phyloP scores from a whole-genome alignment of 1,284 basidiomycete genomes.

The Chalciporus piperatoides region DNA sequence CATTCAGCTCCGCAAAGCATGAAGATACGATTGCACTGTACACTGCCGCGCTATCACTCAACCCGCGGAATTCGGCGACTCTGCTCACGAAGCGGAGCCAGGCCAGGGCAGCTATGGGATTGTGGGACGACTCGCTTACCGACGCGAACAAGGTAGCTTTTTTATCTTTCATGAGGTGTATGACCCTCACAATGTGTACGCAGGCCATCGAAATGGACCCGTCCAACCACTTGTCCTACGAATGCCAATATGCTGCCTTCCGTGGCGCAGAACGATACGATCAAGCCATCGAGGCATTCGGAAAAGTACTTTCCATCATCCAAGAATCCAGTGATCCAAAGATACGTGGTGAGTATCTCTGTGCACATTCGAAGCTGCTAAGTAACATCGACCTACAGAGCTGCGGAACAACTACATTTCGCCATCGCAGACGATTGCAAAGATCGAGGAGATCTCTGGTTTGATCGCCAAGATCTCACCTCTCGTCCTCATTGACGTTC shows the following conservation, averaged over 20 bases:
- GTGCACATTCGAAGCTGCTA: no score
- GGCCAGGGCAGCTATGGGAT: background rate
- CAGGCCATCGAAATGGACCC: background rate
- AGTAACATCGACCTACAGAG: no score
- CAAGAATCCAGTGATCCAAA: background rate
- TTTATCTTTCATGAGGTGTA: no score
- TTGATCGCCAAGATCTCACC: no score
- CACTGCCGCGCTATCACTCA: background rate
- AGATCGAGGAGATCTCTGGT: no score
- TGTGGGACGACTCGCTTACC: background rate
- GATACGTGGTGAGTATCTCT: no score
- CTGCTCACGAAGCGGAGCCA: background rate
- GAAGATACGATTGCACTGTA: background rate
- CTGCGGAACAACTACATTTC: no score
- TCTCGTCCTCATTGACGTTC: no score
- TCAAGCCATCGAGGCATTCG: constrained; percentile 2
- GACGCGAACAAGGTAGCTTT: background rate
- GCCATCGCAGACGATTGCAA: no score
- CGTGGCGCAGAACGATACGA: background rate
- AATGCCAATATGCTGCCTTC: background rate
- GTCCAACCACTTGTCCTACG: background rate
- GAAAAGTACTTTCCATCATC: background rate
- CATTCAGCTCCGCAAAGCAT: background rate
- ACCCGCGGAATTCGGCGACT: background rate
- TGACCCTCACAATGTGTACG: no score